Conservation (phyloP, 208 protist species). For the Trypanosoma boissoni region DNA sequence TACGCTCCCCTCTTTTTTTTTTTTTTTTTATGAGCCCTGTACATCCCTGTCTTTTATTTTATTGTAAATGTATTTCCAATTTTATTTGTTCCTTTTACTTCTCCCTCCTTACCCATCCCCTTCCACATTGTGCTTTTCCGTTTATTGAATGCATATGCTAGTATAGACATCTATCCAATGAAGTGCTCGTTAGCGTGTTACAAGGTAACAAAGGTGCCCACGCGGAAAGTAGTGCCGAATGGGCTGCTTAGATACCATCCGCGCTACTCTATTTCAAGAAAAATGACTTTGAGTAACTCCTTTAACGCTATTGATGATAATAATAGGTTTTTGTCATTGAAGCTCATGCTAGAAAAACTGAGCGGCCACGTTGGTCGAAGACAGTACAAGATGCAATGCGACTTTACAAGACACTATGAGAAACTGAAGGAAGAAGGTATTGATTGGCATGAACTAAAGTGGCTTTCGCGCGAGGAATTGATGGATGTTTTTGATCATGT, state of each 20-base stretch:
- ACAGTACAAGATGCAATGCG: slow-evolving; percentile 81
- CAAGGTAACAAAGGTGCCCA: slow-evolving; percentile 54
- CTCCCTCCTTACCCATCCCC: neutral
- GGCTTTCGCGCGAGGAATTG: slow-evolving; percentile 54
- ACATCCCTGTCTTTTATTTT: neutral
- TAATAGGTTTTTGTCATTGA: slow-evolving; percentile 76
- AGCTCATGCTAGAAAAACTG: slow-evolving; percentile 67
- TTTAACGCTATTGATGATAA: slow-evolving; percentile 75
- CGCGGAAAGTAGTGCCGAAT: slow-evolving; percentile 34
- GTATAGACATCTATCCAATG: neutral
- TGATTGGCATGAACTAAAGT: slow-evolving; percentile 90
- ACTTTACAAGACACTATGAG: slow-evolving; percentile 43
- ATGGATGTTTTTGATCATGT: slow-evolving; percentile 45
- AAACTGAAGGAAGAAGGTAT: slow-evolving; percentile 59
- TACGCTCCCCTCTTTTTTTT: slow-evolving; percentile 10
- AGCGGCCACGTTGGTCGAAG: slow-evolving; percentile 75
- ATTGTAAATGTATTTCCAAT: neutral
- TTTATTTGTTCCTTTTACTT: neutral
- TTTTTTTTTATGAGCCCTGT: slow-evolving; percentile 8
- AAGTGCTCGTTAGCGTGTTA: neutral
- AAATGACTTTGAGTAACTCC: slow-evolving; percentile 56
- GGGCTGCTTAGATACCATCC: slow-evolving; percentile 51
- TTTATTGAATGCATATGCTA: neutral
- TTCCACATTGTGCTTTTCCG: neutral
- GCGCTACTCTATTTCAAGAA: slow-evolving; percentile 55